Percentiles rank a stretch among this genome's conserved stretches.
These are phyloP conservation scores for Apiospora marii DNA, from an alignment of 2,329 filamentous ascomycete species.

Conservation along the genomic window DNA sequence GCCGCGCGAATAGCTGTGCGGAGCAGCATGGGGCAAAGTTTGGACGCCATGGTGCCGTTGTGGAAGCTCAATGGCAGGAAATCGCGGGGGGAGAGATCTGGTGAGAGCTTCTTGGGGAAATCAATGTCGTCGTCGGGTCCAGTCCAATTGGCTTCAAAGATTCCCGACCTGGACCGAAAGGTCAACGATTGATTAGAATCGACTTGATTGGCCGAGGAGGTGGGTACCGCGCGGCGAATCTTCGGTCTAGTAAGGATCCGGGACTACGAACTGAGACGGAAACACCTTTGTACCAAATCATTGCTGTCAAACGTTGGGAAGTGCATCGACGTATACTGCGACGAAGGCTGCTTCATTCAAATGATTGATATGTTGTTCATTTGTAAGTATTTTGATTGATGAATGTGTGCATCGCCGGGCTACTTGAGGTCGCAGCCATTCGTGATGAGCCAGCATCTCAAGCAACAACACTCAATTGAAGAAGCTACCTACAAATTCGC, in stretches of 20 bases:
- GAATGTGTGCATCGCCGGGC: not conserved
- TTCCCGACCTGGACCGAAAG: conserved; percentile 12
- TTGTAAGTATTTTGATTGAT: not conserved
- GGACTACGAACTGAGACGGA: not conserved
- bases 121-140: conserved; percentile 21
- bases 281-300: not conserved
- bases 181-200: conserved; percentile 20
- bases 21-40: conserved; percentile 76
- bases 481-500: not conserved
- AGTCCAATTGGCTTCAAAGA: conserved; percentile 9
- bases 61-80: conserved; percentile 23
- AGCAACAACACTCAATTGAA: conserved; percentile 6
- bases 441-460: not conserved
- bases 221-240: conserved; percentile 1
- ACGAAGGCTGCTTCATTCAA: not conserved
- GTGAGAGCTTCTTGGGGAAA: conserved; percentile 8
- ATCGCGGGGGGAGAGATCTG: conserved; percentile 11
- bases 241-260: not conserved
- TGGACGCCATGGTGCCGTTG: conserved; percentile 75
- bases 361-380: not conserved
- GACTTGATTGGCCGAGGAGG: not conserved
- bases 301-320: not conserved
- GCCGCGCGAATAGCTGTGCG: conserved; percentile 72
- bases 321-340: not conserved
- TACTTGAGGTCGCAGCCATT: not conserved